Base-by-base conservation (phyloP, 192 early-diverging fungal genomes). In the Coemansia aciculifera region DNA sequence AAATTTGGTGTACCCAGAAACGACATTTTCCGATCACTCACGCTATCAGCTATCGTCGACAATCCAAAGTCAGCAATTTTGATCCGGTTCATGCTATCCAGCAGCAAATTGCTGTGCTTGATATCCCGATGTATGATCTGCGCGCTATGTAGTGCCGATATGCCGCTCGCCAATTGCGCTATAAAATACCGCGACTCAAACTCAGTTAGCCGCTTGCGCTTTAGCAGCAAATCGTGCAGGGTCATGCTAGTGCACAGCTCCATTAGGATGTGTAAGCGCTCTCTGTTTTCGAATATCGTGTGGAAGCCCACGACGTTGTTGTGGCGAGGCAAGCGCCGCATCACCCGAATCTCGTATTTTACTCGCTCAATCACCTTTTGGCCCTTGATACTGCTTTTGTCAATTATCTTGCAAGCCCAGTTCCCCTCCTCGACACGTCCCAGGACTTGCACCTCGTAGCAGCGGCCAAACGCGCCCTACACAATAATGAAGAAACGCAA, bases 1-100 rank as follows among this genome's bases (percentile, higher is more conserved):
- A 98, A 99, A 65, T 97, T 97, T 3, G 96, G 97, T 8, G 97
- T 99, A 12, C 97, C 97, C 63, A 96, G 90, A 67, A 98, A 94
- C 2, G 95, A 97, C 91, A 86, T 90, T 86, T 96, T 99, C 49
- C 97, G 86, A 60, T 99, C 97, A 19, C 86, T 87, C 21, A 90
- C 87, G 54, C 88, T 78, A 54, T 89, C 84, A 19, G 98, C 71
- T 27, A 89, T 84, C 2, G 95, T 93, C 6, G 97, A 95, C 34
- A 99, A 72, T 0, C 97, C 97, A 86, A 99, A 99, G 78, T 99
- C 97, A 2, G 93, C 94, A 51, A 99, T 89, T 70, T 97, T 96
- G 62, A 95, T 84, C 46, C 92, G 77, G 87, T 96, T 90, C 56
- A 91, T 81, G 38, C 88, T 68, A 39, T 89, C 88, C 38, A 99